These are phyloP conservation scores for Saururus chinensis DNA, from an alignment of 164 flowering plant genomes.

Conservation along the genomic window DNA sequence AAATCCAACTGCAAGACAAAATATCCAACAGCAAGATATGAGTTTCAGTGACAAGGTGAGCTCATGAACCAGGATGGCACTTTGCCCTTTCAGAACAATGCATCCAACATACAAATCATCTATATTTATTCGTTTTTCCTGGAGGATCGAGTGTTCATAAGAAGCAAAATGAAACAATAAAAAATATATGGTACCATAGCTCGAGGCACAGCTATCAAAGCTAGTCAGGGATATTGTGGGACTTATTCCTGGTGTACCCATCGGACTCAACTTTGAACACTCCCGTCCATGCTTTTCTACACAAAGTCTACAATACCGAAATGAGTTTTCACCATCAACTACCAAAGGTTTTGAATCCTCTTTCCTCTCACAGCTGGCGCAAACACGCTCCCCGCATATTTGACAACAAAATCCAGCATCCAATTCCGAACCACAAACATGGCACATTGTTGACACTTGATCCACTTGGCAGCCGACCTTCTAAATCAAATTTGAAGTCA, in stretches of 20 bases:
- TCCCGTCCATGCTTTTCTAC: not conserved
- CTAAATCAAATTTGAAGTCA: not conserved
- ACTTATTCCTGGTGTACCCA: not conserved
- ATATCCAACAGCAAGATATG: not conserved
- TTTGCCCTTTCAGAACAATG: no score
- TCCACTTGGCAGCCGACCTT: not conserved
- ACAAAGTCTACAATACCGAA: not conserved
- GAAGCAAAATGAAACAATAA: not conserved
- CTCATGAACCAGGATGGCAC: no score
- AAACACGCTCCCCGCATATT: not conserved
- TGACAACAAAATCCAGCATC: not conserved
- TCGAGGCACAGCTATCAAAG: constrained; percentile 4
- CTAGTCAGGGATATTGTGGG: constrained; percentile 2
- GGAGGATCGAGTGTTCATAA: not conserved
- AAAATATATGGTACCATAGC: not conserved
- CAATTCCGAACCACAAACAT: not conserved
- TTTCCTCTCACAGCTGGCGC: not conserved
- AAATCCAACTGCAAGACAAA: not conserved
- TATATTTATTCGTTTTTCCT: not conserved
- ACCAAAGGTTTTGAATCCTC: not conserved
- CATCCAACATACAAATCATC: not conserved
- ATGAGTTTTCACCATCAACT: not conserved
- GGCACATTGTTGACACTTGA: not conserved
- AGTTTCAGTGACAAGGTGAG: not conserved
- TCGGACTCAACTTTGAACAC: not conserved